Evolutionary conservation across 225 moss, liverwort and hornwort genomes (phyloP).

Genomic region (Ulota crispa): DNA sequence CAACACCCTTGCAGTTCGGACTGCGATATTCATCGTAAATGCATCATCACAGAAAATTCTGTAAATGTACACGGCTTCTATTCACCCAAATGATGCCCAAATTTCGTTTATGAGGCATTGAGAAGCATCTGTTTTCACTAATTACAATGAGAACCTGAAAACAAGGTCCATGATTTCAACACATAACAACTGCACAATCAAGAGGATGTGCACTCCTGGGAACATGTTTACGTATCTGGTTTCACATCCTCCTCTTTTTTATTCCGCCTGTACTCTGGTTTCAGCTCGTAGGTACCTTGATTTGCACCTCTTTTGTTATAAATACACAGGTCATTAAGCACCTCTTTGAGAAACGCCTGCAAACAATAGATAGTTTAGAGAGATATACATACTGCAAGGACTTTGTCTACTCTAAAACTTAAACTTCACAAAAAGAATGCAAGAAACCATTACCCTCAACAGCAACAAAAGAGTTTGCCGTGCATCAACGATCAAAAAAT

Average conservation of each 20-base stretch:
- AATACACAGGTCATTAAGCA: slow-evolving; percentile 88
- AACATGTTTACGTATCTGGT: slow-evolving; percentile 31
- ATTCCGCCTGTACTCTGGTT: slow-evolving; percentile 87
- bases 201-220: neutral
- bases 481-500: neutral
- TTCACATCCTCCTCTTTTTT: slow-evolving; percentile 67
- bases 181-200: slow-evolving; percentile 28
- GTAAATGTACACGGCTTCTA: slow-evolving; percentile 41
- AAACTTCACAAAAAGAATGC: neutral
- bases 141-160: slow-evolving; percentile 37
- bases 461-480: neutral
- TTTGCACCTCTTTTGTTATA: slow-evolving; percentile 98
- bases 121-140: slow-evolving; percentile 34
- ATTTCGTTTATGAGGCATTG: slow-evolving; percentile 2
- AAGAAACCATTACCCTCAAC: neutral
- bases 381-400: neutral
- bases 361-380: neutral
- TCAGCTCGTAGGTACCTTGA: slow-evolving; percentile 98
- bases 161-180: slow-evolving; percentile 37
- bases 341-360: slow-evolving; percentile 98
- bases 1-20: neutral
- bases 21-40: slow-evolving; percentile 26
- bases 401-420: neutral
- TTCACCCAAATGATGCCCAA: slow-evolving; percentile 25
- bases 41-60: slow-evolving; percentile 36